Percentiles rank a stretch among this genome's conserved stretches.
Evolutionary conservation across 2,329 filamentous ascomycete genomes (phyloP).

Genomic region (Alternaria gaisen): DNA sequence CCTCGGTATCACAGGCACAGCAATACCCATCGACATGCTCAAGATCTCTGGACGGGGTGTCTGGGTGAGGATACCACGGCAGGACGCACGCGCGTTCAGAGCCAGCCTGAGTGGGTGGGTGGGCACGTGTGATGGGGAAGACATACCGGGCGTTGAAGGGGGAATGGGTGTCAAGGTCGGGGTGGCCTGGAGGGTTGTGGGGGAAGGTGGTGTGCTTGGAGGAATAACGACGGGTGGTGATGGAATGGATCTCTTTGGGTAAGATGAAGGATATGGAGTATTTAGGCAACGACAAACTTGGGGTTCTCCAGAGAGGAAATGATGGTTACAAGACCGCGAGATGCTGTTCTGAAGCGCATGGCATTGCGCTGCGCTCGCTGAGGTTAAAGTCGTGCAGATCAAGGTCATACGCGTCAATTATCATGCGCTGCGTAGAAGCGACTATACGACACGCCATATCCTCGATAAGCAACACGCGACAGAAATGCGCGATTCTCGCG

Average conservation of each 20-base stretch:
- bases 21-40: conserved; percentile 75
- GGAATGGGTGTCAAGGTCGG: conserved; percentile 19
- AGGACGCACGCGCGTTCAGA: conserved; percentile 35
- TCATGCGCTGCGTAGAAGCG: too few relatives aligned
- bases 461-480: too few relatives aligned
- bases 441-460: too few relatives aligned
- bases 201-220: conserved; percentile 18
- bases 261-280: neutral
- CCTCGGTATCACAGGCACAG: conserved; percentile 72
- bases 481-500: too few relatives aligned
- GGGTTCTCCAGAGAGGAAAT: too few relatives aligned
- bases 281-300: neutral
- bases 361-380: too few relatives aligned
- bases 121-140: conserved; percentile 33
- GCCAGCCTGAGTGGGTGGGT: conserved; percentile 39
- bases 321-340: too few relatives aligned
- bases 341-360: too few relatives aligned
- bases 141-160: conserved; percentile 24
- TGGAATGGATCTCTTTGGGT: conserved; percentile 5
- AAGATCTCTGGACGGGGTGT: conserved; percentile 49
- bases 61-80: conserved; percentile 37
- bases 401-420: too few relatives aligned
- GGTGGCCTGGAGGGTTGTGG: conserved; percentile 42
- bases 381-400: too few relatives aligned
- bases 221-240: neutral